Percentiles rank a stretch among this genome's conserved stretches.
phyloP scores from a whole-genome alignment of 2,329 filamentous ascomycete species.

The Biscogniauxia sp. region DNA sequence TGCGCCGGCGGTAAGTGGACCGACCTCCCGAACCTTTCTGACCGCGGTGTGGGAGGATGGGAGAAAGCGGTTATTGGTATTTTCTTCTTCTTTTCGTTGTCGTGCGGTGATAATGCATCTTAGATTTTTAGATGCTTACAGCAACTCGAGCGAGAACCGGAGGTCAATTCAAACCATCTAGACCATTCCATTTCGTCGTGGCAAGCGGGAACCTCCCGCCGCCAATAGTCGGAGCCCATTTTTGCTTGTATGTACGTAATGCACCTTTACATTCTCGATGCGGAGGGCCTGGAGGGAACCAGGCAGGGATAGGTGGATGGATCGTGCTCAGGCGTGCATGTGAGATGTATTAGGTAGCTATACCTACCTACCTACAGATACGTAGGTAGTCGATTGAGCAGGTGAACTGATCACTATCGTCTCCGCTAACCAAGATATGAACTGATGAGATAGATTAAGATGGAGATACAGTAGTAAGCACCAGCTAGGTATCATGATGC shows the following conservation, averaged over 20 bases:
- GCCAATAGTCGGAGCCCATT: not conserved
- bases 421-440: not conserved
- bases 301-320: not conserved
- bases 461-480: not conserved
- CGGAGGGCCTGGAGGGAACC: not conserved
- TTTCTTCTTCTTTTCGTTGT: not conserved
- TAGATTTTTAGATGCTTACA: not conserved
- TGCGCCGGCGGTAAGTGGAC: not conserved
- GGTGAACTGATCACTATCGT: not conserved
- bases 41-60: not conserved
- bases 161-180: not conserved
- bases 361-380: no score
- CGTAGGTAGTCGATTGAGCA: not conserved
- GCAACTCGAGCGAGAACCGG: not conserved
- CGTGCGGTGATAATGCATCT: not conserved
- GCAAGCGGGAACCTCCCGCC: not conserved
- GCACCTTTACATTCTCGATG: not conserved
- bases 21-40: not conserved
- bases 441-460: not conserved
- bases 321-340: not conserved
- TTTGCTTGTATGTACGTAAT: not conserved
- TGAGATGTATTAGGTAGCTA: no score
- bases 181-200: not conserved
- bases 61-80: not conserved
- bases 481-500: not conserved